phyloP scores from a whole-genome alignment of 148 eudicot genomes.

The Nepenthes mirabilis region DNA sequence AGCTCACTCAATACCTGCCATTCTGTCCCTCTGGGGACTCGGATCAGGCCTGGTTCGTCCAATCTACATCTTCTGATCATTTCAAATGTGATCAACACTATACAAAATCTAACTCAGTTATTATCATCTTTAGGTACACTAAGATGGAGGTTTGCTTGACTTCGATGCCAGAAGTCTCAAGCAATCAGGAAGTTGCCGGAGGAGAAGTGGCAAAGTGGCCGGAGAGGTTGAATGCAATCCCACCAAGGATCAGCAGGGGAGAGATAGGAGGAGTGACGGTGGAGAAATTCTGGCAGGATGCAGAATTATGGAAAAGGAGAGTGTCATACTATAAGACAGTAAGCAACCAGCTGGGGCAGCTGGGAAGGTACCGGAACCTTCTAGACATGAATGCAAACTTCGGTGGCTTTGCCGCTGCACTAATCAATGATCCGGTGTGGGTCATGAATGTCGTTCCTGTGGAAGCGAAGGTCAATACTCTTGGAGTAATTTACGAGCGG shows the following conservation, averaged over 20 bases:
- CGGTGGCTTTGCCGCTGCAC: constrained; percentile 95
- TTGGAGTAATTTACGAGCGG: constrained; percentile 75
- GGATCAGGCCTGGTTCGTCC: neutral
- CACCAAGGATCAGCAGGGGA: constrained; percentile 55
- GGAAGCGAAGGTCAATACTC: constrained; percentile 67
- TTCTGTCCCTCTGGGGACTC: neutral
- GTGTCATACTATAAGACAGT: constrained; percentile 66
- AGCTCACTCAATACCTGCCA: neutral
- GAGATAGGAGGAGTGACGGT: constrained; percentile 45
- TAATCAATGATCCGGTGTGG: constrained; percentile 76
- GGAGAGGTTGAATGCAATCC: constrained; percentile 21
- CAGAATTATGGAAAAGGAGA: constrained; percentile 68
- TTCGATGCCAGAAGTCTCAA: constrained; percentile 57
- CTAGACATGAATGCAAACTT: constrained; percentile 98
- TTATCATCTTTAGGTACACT: constrained; percentile 17
- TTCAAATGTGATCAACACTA: neutral
- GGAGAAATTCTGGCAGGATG: constrained; percentile 55
- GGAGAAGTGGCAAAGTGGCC: constrained; percentile 73
- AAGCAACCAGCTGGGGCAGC: constrained; percentile 48
- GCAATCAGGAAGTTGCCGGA: constrained; percentile 50
- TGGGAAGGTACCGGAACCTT: constrained; percentile 91
- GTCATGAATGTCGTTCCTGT: constrained; percentile 97
- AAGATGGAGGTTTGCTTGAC: constrained; percentile 68
- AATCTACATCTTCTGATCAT: neutral
- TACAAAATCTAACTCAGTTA: neutral